phyloP scores from a whole-genome alignment of 2,329 filamentous ascomycete species.

The Microdochium paspali region DNA sequence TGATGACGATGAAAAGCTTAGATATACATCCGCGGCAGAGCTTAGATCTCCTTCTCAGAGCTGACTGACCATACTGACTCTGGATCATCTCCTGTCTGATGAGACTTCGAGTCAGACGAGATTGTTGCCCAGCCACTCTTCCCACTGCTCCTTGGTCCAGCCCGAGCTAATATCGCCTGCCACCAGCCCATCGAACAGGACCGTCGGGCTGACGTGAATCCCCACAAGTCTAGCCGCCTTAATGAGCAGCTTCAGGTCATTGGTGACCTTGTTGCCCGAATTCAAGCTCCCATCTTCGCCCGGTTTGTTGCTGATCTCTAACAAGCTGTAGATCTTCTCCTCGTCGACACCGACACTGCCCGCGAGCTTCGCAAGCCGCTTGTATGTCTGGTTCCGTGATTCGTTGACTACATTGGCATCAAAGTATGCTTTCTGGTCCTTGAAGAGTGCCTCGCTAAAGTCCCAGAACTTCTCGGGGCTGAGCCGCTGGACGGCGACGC shows the following conservation, averaged over 20 bases:
- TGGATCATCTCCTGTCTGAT: too few species aligned
- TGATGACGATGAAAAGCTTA: too few species aligned
- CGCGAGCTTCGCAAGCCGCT: constrained; percentile 67
- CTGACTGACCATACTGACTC: too few species aligned
- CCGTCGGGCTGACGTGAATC: constrained; percentile 86
- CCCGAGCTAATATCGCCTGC: constrained; percentile 69
- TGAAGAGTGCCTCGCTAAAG: constrained; percentile 60
- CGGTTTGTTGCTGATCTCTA: constrained; percentile 61
- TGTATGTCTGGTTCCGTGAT: constrained; percentile 75
- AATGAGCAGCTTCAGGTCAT: constrained; percentile 75
- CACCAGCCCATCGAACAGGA: constrained; percentile 78
- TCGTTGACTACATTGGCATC: constrained; percentile 79
- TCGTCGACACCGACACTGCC: constrained; percentile 60
- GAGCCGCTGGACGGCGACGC: constrained; percentile 65
- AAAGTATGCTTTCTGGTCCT: constrained; percentile 67
- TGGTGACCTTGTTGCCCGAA: constrained; percentile 69
- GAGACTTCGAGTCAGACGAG: constrained; percentile 32
- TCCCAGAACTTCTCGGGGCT: constrained; percentile 68
- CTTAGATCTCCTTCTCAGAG: too few species aligned
- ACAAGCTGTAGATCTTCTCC: constrained; percentile 56
- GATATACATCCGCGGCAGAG: too few species aligned
- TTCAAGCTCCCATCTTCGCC: constrained; percentile 63
- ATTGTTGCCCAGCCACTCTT: constrained; percentile 64
- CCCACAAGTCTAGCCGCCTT: constrained; percentile 73
- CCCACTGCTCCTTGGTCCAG: constrained; percentile 76